Evolutionary conservation across 768 basidiomycete genomes (phyloP), one percentile per base, ranked within the genome.

Genomic region (Imleria badia): DNA sequence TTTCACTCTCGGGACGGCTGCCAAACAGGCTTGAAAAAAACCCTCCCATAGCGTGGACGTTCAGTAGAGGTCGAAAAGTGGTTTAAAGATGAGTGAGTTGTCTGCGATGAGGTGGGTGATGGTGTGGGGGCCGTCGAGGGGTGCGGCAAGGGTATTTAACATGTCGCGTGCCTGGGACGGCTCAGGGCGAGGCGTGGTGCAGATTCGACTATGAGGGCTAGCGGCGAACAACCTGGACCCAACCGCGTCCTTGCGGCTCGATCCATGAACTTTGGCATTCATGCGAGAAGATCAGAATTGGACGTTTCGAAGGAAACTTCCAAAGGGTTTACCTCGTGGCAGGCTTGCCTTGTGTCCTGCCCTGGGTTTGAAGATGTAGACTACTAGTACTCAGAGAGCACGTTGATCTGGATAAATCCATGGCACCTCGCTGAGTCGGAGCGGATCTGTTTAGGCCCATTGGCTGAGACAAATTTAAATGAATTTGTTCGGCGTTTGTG

Each of bases 41-140:
- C 1, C 20, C n/a, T 2, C 62, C 62, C 62, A 64, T 64, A 15
- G 14, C 14, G 45, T 3, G 10, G 19, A 22, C 9, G 42, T 48
- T 3, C 26, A 38, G 14, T 40, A 19, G 39, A 19, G n/a, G n/a
- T 7, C 9, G 6, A 43, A 40, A 20, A 7, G 31, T 41, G 1
- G 43, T 41, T 2, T 13, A 19, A 15, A 33, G 31, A 5, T 10
- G 20, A 35, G 42, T 22, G 23, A 22, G n/a, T 14, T 14, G 20
- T 17, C 15, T 31, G n/a, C 3, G 36, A 30, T n/a, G n/a, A 6
- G 45, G 15, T 40, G 17, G 19, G 3, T 17, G 23, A 11, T 29
- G 15, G 33, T 19, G 20, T 52, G 8, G 10, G 19, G 41, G 19
- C 9, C 6, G 54, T 57, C 33, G 46, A 40, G 19, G 2, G 31